A percentile compares a stretch with the other conserved stretches of the same genome.
Conservation (phyloP, 2,329 filamentous ascomycete species). For the Fusarium tuaranense region DNA sequence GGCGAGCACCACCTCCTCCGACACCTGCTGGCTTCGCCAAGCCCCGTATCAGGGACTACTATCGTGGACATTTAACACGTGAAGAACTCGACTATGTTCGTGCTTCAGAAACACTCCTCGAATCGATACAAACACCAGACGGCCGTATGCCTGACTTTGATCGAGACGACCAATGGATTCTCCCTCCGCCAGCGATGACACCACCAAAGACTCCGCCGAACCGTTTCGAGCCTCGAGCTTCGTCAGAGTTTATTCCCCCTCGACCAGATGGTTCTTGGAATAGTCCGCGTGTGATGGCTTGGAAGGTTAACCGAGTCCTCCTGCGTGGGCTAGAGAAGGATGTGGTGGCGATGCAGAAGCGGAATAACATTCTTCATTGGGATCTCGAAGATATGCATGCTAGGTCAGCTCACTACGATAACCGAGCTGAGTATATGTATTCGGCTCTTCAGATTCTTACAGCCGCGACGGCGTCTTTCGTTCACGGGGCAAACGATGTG, state of each 20-base stretch:
- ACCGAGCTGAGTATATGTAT: conserved; percentile 71
- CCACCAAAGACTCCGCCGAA: conserved; percentile 26
- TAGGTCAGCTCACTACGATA: conserved; percentile 69
- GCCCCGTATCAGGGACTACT: conserved; percentile 60
- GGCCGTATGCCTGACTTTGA: conserved; percentile 41
- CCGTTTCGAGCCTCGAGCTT: conserved; percentile 10
- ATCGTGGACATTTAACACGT: conserved; percentile 59
- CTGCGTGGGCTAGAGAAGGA: conserved; percentile 63
- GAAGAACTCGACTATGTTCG: conserved; percentile 57
- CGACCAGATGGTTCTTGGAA: conserved; percentile 55
- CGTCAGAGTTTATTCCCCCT: conserved; percentile 45
- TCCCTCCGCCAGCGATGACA: conserved; percentile 47
- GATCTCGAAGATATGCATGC: conserved; percentile 65
- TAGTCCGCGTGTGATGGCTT: conserved; percentile 54
- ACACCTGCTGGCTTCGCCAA: conserved; percentile 55
- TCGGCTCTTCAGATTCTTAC: conserved; percentile 71
- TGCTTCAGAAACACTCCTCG: conserved; percentile 49
- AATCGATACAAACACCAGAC: conserved; percentile 47
- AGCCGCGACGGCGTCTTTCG: conserved; percentile 72
- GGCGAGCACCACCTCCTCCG: conserved; percentile 50
- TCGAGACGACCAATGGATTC: conserved; percentile 49
- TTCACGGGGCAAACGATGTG: conserved; percentile 77
- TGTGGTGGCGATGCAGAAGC: conserved; percentile 59
- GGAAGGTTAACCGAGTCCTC: conserved; percentile 54
- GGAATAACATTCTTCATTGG: conserved; percentile 61